Base-by-base conservation (phyloP, 2,329 filamentous ascomycete species). In the Neocatenulostroma microsporum region DNA sequence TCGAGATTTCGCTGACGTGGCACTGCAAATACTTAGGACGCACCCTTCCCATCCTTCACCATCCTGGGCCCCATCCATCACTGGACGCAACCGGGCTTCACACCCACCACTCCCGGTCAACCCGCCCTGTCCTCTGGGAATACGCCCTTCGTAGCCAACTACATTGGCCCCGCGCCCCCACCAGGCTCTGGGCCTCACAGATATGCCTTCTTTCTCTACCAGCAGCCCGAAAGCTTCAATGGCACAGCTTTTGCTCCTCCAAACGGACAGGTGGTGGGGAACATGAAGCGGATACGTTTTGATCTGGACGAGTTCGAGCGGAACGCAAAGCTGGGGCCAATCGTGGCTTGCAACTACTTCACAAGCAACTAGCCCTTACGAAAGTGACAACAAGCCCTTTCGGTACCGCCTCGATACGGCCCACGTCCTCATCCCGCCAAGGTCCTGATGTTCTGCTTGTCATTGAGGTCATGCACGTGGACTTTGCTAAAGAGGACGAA, bases 171-270 rank as follows among this genome's bases (percentile, higher is more conserved):
- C 2, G 61, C 57, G 3, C 69, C 70, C n/a, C 69, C 69, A 10
- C 63, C 63, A 1, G 45, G 54, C 5, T 67, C 65, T 38, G 45
- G 56, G 6, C 66, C 70, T 8, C 69, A 73, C 51, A 65, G 70
- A 1, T 73, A 73, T 45, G 38, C 61, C 3, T 73, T 72, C 46
- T 59, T 70, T 40, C 47, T 73, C 15, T 73, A 65, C 40, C 63
- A 70, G 43, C 66, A 73, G 50, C 68, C 69, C 0, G 50, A 39
- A 18, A 56, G 46, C 1, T 64, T 70, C 29, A 54, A 62, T 13
- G 47, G 35, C 5, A 49, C 44, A 34, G 53, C 48, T 18, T 54
- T 61, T 43, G 56, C 56, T 15, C 58, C 63, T 29, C 41, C 56
- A 6, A 49, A 51, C 15, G 63, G 60, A 0, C 54, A 62, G 38